These are phyloP conservation scores for Capsella rubella DNA, from an alignment of 441 rosid species.

Conservation along the genomic window DNA sequence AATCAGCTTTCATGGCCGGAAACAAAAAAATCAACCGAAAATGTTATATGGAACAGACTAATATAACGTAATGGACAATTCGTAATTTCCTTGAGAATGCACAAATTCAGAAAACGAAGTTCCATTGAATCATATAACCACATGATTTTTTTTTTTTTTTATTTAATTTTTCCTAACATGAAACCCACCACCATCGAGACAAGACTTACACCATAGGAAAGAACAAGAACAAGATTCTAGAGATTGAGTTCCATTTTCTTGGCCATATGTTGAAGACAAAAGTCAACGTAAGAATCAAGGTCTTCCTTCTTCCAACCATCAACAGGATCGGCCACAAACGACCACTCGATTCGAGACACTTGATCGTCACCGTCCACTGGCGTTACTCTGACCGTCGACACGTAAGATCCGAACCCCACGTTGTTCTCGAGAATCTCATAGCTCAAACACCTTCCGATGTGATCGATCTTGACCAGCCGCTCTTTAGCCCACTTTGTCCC, in stretches of 20 bases:
- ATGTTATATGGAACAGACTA: not conserved
- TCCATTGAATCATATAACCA: conserved; percentile 10
- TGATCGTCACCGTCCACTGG: conserved; percentile 36
- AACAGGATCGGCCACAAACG: conserved; percentile 58
- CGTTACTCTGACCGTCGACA: conserved; percentile 51
- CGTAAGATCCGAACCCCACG: conserved; percentile 56
- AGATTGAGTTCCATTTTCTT: conserved; percentile 50
- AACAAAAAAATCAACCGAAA: conserved; percentile 9
- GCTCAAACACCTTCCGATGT: conserved; percentile 50
- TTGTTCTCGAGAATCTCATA: conserved; percentile 63
- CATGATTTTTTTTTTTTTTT: not conserved
- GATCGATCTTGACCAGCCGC: conserved; percentile 56
- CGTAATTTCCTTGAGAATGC: not conserved
- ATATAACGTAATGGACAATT: not conserved
- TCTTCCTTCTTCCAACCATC: conserved; percentile 57
- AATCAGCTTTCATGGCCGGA: not conserved
- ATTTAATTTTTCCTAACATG: not conserved
- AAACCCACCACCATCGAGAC: conserved; percentile 5
- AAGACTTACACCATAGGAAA: not conserved
- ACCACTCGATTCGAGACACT: conserved; percentile 59
- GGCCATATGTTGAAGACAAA: conserved; percentile 51
- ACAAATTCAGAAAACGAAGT: not conserved
- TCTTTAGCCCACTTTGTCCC: conserved; percentile 58
- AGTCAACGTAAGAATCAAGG: conserved; percentile 41
- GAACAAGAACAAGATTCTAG: conserved; percentile 2